phyloP scores from a whole-genome alignment of 2,329 filamentous ascomycete genomes.

The Pseudogymnoascus sp. region DNA sequence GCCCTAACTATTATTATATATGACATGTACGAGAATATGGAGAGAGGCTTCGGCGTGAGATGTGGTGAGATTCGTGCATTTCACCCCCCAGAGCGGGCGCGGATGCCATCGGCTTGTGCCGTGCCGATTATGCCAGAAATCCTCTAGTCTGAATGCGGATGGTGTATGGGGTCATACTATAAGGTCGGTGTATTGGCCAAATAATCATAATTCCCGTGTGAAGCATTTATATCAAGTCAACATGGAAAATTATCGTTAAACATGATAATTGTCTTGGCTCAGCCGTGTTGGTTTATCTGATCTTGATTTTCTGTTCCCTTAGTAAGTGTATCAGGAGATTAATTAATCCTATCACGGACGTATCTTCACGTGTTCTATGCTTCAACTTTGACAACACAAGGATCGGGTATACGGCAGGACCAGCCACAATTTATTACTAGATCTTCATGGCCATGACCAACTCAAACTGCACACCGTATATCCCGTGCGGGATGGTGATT shows the following conservation, averaged over 20 bases:
- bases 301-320: neutral
- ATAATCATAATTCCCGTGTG: neutral
- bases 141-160: conserved; percentile 4
- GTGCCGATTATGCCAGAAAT: neutral
- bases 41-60: neutral
- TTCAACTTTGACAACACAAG: neutral
- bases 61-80: neutral
- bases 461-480: neutral
- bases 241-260: neutral
- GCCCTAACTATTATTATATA: conserved; percentile 2
- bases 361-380: neutral
- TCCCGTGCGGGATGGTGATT: neutral
- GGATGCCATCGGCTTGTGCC: neutral
- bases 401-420: neutral
- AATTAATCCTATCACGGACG: neutral
- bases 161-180: neutral
- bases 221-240: neutral
- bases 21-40: neutral
- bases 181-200: neutral
- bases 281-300: neutral
- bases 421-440: neutral
- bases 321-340: neutral
- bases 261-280: neutral
- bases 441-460: neutral
- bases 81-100: neutral